phyloP scores from a whole-genome alignment of 371 early-diverging fungal species.

The Haplosporangium sp. region DNA sequence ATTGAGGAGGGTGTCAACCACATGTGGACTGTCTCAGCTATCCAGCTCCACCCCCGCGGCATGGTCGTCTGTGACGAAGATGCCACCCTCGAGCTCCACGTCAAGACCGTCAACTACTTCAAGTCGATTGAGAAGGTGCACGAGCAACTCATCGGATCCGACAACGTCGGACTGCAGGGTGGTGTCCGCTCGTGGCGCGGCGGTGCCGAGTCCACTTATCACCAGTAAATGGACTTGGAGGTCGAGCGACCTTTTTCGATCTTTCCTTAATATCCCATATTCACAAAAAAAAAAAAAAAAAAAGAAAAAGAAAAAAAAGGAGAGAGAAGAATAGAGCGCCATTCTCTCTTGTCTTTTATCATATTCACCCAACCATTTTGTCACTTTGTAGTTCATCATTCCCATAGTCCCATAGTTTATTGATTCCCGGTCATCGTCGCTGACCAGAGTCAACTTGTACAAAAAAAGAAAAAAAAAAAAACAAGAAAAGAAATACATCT shows the following conservation, averaged over 20 bases:
- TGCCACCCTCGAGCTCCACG: slow-evolving; percentile 89
- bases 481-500: too few relatives aligned
- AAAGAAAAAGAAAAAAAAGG: not conserved
- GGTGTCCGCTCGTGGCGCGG: slow-evolving; percentile 57
- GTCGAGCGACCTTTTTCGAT: too few relatives aligned
- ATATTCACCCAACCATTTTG: too few relatives aligned
- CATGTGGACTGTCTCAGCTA: slow-evolving; percentile 93
- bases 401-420: too few relatives aligned
- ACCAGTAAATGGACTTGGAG: slow-evolving; percentile 35
- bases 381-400: too few relatives aligned
- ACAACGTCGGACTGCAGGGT: slow-evolving; percentile 83
- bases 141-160: slow-evolving; percentile 79
- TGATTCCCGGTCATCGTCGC: too few relatives aligned
- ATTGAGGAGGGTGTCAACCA: slow-evolving; percentile 90
- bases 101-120: slow-evolving; percentile 92
- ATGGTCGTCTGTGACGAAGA: slow-evolving; percentile 93
- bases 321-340: not conserved
- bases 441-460: too few relatives aligned
- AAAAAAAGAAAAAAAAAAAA: too few relatives aligned
- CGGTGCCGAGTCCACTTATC: slow-evolving; percentile 52
- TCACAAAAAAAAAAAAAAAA: not conserved
- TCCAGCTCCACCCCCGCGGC: slow-evolving; percentile 88
- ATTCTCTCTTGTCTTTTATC: too few relatives aligned
- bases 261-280: too few relatives aligned
- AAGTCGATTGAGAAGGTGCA: slow-evolving; percentile 92